These are phyloP conservation scores for Aspergillus felis DNA, from an alignment of 2,329 filamentous ascomycete genomes.

Conservation along the genomic window DNA sequence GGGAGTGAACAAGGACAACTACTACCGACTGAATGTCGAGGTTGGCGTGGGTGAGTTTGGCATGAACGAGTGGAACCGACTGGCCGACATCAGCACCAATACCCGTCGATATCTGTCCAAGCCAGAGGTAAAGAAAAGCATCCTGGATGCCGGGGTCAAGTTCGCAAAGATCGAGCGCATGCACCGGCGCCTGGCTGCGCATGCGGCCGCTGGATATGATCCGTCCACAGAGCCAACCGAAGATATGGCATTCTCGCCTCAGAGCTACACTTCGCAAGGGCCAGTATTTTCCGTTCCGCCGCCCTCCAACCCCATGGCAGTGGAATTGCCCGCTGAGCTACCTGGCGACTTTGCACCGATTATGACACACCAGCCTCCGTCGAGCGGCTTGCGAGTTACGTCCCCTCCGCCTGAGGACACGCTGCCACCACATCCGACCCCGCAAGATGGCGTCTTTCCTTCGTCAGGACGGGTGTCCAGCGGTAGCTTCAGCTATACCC, in stretches of 20 bases:
- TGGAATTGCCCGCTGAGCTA: constrained; percentile 59
- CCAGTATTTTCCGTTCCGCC: constrained; percentile 30
- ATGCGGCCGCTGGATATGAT: constrained; percentile 34
- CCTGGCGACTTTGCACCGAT: constrained; percentile 32
- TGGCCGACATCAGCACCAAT: constrained; percentile 92
- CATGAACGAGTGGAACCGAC: constrained; percentile 95
- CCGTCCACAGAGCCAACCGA: constrained; percentile 28
- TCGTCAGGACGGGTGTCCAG: constrained; percentile 25
- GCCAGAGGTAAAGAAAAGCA: constrained; percentile 70
- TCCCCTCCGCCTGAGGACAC: constrained; percentile 27
- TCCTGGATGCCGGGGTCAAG: constrained; percentile 71
- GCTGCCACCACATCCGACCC: constrained; percentile 25
- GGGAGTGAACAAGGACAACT: constrained; percentile 81
- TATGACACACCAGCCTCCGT: constrained; percentile 14
- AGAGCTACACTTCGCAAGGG: constrained; percentile 8
- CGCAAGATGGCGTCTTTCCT: constrained; percentile 22
- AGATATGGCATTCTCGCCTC: constrained; percentile 18
- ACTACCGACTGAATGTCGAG: constrained; percentile 95
- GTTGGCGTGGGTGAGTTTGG: constrained; percentile 94
- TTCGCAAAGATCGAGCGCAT: constrained; percentile 78
- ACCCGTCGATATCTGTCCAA: constrained; percentile 79
- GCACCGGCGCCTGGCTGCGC: constrained; percentile 62
- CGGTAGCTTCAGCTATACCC: constrained; percentile 26
- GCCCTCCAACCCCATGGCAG: constrained; percentile 46
- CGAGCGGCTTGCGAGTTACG: constrained; percentile 15